These are phyloP conservation scores for Abrus pulchellus DNA, from an alignment of 306 rosid genomes.

Conservation along the genomic window DNA sequence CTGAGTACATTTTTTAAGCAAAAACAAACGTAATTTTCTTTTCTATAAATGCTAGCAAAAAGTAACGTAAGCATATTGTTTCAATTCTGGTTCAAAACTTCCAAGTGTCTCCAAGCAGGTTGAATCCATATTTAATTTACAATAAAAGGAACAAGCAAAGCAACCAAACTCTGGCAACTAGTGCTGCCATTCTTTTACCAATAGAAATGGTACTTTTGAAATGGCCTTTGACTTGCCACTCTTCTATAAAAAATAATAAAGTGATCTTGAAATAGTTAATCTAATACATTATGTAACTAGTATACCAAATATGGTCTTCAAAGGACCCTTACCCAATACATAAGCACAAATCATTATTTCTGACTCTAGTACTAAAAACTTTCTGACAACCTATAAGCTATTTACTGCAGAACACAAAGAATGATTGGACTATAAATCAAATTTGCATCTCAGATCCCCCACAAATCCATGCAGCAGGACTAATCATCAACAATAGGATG, in stretches of 20 bases:
- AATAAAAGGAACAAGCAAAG: not conserved
- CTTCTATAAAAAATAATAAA: not conserved
- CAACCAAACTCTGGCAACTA: not conserved
- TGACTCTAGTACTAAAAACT: slow-evolving; percentile 16
- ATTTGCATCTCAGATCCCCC: slow-evolving; percentile 45
- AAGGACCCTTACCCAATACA: not conserved
- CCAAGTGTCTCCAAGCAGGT: no score
- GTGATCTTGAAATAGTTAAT: slow-evolving; percentile 4
- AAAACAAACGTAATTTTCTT: slow-evolving; percentile 1
- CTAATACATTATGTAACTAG: slow-evolving; percentile 31
- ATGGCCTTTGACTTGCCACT: not conserved
- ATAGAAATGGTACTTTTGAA: not conserved
- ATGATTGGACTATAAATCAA: slow-evolving; percentile 38
- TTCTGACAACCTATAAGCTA: not conserved
- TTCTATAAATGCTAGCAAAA: slow-evolving; percentile 10
- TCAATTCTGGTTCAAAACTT: slow-evolving; percentile 9
- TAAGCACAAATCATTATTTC: slow-evolving; percentile 42
- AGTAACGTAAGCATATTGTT: not conserved
- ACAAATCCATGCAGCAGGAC: slow-evolving; percentile 13
- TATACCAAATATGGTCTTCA: slow-evolving; percentile 18
- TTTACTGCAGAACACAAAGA: slow-evolving; percentile 30
- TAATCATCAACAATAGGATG: slow-evolving; percentile 26
- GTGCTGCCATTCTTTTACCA: slow-evolving; percentile 14
- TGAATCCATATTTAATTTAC: no score
- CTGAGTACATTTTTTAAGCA: not conserved